Evolutionary conservation across 257 asterid species (phyloP).

Genomic region (Solanum pimpinellifolium): DNA sequence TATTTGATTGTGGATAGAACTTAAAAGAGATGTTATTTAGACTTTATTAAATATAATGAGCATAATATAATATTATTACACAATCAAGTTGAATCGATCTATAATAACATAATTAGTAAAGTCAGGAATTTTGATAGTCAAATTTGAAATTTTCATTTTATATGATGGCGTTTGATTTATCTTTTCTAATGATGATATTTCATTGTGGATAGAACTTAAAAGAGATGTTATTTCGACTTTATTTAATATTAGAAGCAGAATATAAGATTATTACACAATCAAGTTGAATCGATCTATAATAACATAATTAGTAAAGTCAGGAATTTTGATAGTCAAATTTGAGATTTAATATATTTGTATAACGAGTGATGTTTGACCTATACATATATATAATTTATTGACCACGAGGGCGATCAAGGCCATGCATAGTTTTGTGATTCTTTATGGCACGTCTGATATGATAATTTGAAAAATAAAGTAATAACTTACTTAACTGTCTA

Average conservation of each 20-base stretch:
- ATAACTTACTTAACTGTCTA: neutral
- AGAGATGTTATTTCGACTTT: neutral
- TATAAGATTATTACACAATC: neutral
- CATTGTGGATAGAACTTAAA: neutral
- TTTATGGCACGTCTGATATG: neutral
- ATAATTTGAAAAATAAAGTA: neutral
- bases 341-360: neutral
- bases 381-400: neutral
- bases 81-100: no score
- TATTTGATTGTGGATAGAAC: neutral
- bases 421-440: neutral
- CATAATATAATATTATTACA: neutral
- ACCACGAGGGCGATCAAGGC: neutral
- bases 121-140: neutral
- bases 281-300: neutral
- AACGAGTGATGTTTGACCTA: neutral
- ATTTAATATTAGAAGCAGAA: neutral
- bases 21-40: neutral
- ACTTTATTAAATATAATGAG: neutral
- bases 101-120: neutral
- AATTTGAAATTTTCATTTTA: neutral
- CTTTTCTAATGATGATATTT: no score
- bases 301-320: neutral
- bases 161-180: neutral
- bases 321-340: neutral